Evolutionary conservation across 2,329 filamentous ascomycete species (phyloP).

Genomic region (Phymatotrichopsis omnivora): DNA sequence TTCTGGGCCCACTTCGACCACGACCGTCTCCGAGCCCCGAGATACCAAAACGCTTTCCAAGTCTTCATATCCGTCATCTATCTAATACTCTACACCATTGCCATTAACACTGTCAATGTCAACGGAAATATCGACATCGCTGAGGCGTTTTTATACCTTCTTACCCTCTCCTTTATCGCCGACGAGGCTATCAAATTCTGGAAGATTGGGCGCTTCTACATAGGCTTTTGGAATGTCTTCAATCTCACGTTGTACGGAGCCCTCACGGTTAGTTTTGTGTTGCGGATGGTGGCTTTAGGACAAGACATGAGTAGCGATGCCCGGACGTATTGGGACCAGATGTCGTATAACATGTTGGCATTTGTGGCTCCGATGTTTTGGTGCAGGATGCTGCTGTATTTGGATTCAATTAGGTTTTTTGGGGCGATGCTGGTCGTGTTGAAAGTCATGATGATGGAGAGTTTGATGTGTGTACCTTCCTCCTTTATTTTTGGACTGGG

Average conservation of each 20-base stretch:
- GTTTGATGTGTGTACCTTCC: constrained; percentile 25
- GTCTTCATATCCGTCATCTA: constrained; percentile 76
- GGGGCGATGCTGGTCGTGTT: constrained; percentile 96
- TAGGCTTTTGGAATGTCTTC: constrained; percentile 96
- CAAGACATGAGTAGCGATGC: constrained; percentile 44
- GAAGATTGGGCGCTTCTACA: constrained; percentile 84
- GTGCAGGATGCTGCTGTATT: constrained; percentile 80
- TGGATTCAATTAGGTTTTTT: constrained; percentile 89
- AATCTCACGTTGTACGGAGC: constrained; percentile 70
- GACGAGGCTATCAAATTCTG: constrained; percentile 84
- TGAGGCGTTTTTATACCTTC: constrained; percentile 76
- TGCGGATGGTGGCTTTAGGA: constrained; percentile 67
- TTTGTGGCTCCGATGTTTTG: constrained; percentile 96
- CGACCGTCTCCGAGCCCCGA: constrained; percentile 82
- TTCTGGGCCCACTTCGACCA: constrained; percentile 83
- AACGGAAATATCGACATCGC: constrained; percentile 72
- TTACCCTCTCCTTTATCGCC: constrained; percentile 81
- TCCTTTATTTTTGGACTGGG: background rate
- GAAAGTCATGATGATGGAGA: constrained; percentile 51
- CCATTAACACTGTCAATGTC: constrained; percentile 89
- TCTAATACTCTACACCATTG: constrained; percentile 72
- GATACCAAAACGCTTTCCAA: constrained; percentile 86
- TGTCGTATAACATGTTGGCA: constrained; percentile 90
- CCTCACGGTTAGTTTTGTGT: constrained; percentile 64
- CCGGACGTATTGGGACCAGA: constrained; percentile 57